Percentiles rank a stretch among this genome's conserved stretches.
Evolutionary conservation across 768 basidiomycete genomes (phyloP).

Genomic region (Suillus subluteus): DNA sequence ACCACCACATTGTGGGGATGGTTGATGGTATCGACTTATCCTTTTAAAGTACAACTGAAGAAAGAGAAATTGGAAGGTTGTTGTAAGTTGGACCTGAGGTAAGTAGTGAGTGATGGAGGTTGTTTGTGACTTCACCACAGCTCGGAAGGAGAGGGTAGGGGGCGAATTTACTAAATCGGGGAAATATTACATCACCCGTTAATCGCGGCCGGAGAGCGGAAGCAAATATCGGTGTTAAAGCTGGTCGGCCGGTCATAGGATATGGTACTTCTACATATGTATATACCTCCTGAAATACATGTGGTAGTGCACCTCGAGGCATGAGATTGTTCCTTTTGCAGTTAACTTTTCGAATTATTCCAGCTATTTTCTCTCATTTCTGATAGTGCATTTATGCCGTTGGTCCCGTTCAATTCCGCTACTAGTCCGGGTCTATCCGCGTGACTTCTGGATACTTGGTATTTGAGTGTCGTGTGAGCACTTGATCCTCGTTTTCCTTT

Average conservation of each 20-base stretch:
- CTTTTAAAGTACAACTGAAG: not conserved
- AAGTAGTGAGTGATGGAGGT: not conserved
- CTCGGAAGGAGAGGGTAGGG: not conserved
- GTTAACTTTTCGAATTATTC: not conserved
- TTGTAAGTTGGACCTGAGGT: not conserved
- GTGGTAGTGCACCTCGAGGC: not conserved
- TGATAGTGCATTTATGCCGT: conserved; percentile 1
- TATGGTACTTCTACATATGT: not conserved
- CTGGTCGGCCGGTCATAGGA: not conserved
- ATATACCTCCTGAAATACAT: not conserved
- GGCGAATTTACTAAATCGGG: not conserved
- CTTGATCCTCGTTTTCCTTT: conserved; percentile 9
- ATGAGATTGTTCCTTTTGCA: conserved; percentile 5
- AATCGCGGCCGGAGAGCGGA: not conserved
- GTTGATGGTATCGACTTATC: conserved; percentile 10
- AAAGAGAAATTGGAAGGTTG: not conserved
- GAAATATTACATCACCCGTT: conserved; percentile 3
- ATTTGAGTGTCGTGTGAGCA: conserved; percentile 19
- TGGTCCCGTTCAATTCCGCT: conserved; percentile 19
- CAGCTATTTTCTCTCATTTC: conserved; percentile 5
- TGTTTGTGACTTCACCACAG: not conserved
- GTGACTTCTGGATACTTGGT: conserved; percentile 14
- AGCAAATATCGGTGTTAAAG: not conserved
- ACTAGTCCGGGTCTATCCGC: conserved; percentile 21
- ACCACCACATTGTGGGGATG: conserved; percentile 73